Conservation (phyloP, 805 yeast species). For the Scheffersomyces amazonensis region DNA sequence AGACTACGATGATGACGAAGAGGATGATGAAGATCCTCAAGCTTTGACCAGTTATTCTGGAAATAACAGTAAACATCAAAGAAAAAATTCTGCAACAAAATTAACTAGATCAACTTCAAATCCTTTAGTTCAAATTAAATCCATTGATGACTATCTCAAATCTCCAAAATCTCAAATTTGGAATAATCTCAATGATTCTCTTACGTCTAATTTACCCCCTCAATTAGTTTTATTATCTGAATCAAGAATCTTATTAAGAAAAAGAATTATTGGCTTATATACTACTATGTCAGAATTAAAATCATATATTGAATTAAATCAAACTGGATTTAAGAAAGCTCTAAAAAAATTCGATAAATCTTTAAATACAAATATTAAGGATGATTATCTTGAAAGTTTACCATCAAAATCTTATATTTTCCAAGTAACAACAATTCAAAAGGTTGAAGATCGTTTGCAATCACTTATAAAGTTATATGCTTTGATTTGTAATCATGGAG, state of each 20-base stretch:
- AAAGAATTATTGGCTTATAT: slow-evolving; percentile 42
- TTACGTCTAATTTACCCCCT: slow-evolving; percentile 24
- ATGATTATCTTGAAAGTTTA: slow-evolving; percentile 44
- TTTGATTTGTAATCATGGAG: slow-evolving; percentile 37
- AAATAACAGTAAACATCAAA: neutral
- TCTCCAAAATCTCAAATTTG: slow-evolving; percentile 35
- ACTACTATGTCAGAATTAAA: slow-evolving; percentile 48
- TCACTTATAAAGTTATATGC: slow-evolving; percentile 33
- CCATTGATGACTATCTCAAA: slow-evolving; percentile 33
- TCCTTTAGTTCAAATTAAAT: slow-evolving; percentile 10
- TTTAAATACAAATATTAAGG: slow-evolving; percentile 41
- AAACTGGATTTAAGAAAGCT: slow-evolving; percentile 52
- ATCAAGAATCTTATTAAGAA: slow-evolving; percentile 46
- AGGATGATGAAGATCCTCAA: slow-evolving; percentile 17
- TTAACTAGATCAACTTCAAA: slow-evolving; percentile 6
- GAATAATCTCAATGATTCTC: slow-evolving; percentile 20
- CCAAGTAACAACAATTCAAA: slow-evolving; percentile 25
- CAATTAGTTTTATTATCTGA: slow-evolving; percentile 42
- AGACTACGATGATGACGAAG: slow-evolving; percentile 31
- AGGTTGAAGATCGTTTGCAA: slow-evolving; percentile 30
- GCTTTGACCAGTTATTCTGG: slow-evolving; percentile 8
- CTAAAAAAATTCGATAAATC: slow-evolving; percentile 54
- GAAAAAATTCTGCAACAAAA: neutral
- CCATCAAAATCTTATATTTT: slow-evolving; percentile 41
- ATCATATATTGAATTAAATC: slow-evolving; percentile 49